These are phyloP conservation scores for Hamigera avellanea DNA, from an alignment of 495 filamentous ascomycete species.

Conservation along the genomic window DNA sequence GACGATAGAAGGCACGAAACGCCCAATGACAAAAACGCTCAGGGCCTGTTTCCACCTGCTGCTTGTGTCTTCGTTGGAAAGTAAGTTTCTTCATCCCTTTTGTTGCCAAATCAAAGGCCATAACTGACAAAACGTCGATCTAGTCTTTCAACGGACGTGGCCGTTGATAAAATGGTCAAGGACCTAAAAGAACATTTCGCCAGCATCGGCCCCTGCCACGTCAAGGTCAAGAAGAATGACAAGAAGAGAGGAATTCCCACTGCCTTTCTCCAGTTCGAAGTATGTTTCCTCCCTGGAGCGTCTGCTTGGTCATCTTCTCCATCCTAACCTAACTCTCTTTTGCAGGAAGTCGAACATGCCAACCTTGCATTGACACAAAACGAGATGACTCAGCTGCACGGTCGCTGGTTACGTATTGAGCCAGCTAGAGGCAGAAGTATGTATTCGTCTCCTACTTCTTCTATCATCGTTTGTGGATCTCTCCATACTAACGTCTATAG, in stretches of 20 bases:
- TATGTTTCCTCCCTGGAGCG: neutral
- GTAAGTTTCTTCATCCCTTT: constrained; percentile 3
- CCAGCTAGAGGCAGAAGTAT: constrained; percentile 1
- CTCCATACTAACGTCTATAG: constrained; percentile 1
- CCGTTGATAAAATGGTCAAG: neutral
- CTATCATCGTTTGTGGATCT: neutral
- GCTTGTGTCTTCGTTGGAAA: constrained; percentile 18
- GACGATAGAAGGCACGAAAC: constrained; percentile 9
- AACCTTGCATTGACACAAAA: neutral
- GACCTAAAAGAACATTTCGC: constrained; percentile 1
- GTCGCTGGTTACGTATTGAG: neutral
- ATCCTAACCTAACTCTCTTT: neutral
- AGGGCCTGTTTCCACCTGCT: constrained; percentile 14
- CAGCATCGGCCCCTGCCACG: constrained; percentile 1
- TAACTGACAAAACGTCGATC: neutral
- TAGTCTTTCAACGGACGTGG: constrained; percentile 1
- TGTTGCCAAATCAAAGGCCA: neutral
- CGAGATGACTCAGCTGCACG: neutral
- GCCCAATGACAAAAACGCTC: constrained; percentile 13
- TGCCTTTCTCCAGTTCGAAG: constrained; percentile 3
- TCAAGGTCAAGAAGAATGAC: constrained; percentile 2
- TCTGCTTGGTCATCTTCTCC: neutral
- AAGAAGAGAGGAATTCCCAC: constrained; percentile 1
- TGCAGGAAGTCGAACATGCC: neutral
- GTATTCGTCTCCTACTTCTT: neutral